Conservation (phyloP, 441 rosid species). For the Viola pubescens region DNA sequence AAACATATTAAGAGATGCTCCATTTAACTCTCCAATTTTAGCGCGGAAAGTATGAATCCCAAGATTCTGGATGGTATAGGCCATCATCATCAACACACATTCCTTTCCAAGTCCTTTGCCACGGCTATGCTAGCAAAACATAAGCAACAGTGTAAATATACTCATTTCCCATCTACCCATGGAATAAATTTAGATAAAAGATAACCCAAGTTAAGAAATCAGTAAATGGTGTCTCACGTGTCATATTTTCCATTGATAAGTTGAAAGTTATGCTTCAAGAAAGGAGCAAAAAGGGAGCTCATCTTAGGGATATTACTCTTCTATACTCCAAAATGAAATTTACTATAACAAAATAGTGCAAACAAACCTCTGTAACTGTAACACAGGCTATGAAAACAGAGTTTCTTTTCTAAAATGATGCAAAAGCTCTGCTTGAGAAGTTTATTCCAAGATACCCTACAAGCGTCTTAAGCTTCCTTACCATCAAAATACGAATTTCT, state of each 20-base stretch:
- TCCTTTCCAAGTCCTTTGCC: constrained; percentile 91
- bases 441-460: too few species aligned
- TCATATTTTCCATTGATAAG: neutral
- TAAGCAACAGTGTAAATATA: neutral
- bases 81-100: constrained; percentile 82
- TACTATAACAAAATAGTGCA: neutral
- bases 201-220: neutral
- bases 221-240: neutral
- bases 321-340: neutral
- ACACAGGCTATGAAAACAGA: neutral
- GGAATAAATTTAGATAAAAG: neutral
- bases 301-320: neutral
- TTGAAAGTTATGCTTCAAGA: too few species aligned
- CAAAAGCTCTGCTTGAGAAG: too few species aligned
- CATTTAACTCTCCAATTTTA: constrained; percentile 82
- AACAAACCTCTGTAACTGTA: neutral
- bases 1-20: constrained; percentile 62
- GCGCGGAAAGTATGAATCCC: constrained; percentile 56
- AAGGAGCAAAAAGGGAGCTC: too few species aligned
- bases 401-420: too few species aligned
- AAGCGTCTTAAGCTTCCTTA: too few species aligned
- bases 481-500: too few species aligned
- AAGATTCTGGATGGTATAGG: constrained; percentile 52
- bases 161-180: neutral
- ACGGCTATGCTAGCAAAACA: constrained; percentile 59